phyloP scores from a whole-genome alignment of 139 green algal genomes.

The Haematococcus sp. region DNA sequence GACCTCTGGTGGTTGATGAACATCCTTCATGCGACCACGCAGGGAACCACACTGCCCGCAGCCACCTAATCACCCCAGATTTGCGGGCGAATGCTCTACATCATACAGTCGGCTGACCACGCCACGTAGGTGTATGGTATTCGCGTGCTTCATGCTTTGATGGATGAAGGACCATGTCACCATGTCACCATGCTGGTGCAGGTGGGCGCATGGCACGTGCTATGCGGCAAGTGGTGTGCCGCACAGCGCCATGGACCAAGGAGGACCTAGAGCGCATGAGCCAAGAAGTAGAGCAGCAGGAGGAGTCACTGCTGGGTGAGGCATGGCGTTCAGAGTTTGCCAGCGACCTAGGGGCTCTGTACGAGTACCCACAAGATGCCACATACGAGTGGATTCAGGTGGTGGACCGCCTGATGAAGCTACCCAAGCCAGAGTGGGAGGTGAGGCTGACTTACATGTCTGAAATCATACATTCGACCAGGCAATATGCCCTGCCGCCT shows the following conservation, averaged over 20 bases:
- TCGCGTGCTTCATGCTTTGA: too few relatives aligned
- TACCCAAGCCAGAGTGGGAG: not conserved
- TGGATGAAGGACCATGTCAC: too few relatives aligned
- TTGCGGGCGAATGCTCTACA: too few relatives aligned
- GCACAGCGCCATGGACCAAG: conserved; percentile 8
- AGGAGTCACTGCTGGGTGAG: not conserved
- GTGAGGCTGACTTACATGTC: conserved; percentile 7
- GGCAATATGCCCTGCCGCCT: not conserved
- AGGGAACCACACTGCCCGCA: too few relatives aligned
- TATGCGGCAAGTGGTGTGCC: too few relatives aligned
- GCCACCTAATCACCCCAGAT: too few relatives aligned
- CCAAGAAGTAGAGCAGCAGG: conserved; percentile 8
- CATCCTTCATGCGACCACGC: too few relatives aligned
- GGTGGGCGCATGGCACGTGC: too few relatives aligned
- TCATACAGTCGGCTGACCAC: too few relatives aligned
- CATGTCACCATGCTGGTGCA: too few relatives aligned
- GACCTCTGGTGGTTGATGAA: too few relatives aligned
- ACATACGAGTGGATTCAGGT: not conserved
- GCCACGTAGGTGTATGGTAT: too few relatives aligned
- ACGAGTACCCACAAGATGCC: conserved; percentile 10
- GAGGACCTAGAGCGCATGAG: conserved; percentile 11
- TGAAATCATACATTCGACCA: not conserved
- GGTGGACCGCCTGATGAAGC: not conserved
- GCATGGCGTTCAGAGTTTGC: not conserved
- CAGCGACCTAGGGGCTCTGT: conserved; percentile 12